Conservation (phyloP, 129 eudicot species). For the Flaveria linearis region DNA sequence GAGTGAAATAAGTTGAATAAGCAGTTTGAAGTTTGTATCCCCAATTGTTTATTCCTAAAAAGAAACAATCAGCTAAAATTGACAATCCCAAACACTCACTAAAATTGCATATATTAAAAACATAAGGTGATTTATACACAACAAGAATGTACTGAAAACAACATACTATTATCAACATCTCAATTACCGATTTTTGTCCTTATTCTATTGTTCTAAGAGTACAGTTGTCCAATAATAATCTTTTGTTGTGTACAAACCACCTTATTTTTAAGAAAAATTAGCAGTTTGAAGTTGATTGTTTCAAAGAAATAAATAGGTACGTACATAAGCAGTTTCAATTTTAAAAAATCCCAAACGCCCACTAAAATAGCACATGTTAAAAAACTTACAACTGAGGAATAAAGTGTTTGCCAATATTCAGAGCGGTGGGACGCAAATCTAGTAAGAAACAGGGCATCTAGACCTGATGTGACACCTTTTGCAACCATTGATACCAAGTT, state of each 20-base stretch:
- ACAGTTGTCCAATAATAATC: no score
- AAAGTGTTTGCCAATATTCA: constrained; percentile 80
- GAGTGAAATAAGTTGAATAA: not conserved
- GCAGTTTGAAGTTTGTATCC: not conserved
- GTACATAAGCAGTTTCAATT: not conserved
- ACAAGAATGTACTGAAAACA: no score
- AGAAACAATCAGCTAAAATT: not conserved
- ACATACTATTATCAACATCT: no score
- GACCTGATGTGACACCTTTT: constrained; percentile 67
- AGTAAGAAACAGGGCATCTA: constrained; percentile 84
- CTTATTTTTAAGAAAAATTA: no score
- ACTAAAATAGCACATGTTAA: not conserved
- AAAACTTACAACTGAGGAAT: constrained; percentile 77
- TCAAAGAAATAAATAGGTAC: not conserved
- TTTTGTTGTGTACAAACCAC: no score
- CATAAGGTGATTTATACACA: no score
- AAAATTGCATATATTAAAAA: not conserved
- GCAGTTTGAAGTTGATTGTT: not conserved
- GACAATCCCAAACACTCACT: not conserved
- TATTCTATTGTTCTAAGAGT: no score
- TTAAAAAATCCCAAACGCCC: not conserved
- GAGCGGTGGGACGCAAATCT: constrained; percentile 75
- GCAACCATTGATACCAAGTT: constrained; percentile 63
- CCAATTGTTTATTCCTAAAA: not conserved
- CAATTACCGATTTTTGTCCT: no score